Conservation (phyloP, 371 early-diverging fungal genomes). For the Capillidium heterosporum region DNA sequence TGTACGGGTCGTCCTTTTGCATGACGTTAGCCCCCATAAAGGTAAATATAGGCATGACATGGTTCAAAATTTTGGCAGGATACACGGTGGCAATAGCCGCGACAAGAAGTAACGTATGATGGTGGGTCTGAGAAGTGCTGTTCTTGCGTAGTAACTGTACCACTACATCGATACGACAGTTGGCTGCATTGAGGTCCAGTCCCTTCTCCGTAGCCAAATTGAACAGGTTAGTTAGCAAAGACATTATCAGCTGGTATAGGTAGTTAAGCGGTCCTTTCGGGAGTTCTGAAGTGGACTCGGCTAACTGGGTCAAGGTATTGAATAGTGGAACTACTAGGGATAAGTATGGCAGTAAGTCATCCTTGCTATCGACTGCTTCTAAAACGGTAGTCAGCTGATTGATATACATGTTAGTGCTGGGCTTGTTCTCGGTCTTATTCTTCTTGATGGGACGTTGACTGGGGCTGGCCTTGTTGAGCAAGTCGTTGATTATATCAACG, state of each 20-base stretch:
- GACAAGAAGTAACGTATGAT: constrained; percentile 70
- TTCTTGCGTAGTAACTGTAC: constrained; percentile 79
- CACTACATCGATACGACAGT: constrained; percentile 62
- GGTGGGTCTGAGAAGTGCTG: constrained; percentile 91
- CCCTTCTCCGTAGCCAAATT: background rate
- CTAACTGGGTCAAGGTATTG: constrained; percentile 46
- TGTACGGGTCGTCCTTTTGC: constrained; percentile 88
- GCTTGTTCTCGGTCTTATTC: background rate
- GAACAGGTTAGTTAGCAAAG: constrained; percentile 44
- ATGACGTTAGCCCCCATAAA: constrained; percentile 94
- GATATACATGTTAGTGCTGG: background rate
- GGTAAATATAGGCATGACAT: constrained; percentile 91
- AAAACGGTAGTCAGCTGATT: constrained; percentile 2
- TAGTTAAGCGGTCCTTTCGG: constrained; percentile 60
- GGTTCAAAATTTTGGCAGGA: constrained; percentile 71
- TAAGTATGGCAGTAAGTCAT: background rate
- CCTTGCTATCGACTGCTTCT: background rate
- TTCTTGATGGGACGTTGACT: too few species aligned
- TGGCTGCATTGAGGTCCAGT: constrained; percentile 14
- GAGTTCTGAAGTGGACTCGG: constrained; percentile 30
- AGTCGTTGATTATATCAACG: background rate
- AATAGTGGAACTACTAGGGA: constrained; percentile 46
- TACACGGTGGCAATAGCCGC: constrained; percentile 66
- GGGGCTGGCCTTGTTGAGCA: too few species aligned
- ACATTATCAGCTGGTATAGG: constrained; percentile 67